Conservation (phyloP, 2,329 filamentous ascomycete genomes). For the Cladosporium oxysporum region DNA sequence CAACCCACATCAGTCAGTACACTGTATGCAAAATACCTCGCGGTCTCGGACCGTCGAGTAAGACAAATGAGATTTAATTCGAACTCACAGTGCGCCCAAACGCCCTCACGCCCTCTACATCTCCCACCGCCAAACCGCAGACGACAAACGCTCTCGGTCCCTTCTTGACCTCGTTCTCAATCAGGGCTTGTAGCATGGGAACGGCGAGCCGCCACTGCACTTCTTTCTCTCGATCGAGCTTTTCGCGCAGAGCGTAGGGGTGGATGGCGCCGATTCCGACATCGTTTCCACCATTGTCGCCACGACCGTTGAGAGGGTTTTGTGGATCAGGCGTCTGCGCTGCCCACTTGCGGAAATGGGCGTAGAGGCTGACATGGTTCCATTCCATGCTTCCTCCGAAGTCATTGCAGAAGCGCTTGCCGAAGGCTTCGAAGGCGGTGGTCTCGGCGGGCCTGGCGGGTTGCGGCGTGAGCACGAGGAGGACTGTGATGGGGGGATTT, state of each 20-base stretch:
- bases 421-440: background rate
- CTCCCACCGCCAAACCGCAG: background rate
- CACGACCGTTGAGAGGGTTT: background rate
- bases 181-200: background rate
- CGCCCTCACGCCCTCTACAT: background rate
- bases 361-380: constrained; percentile 5
- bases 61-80: too few species aligned
- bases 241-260: background rate
- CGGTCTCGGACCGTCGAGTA: too few species aligned
- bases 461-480: constrained; percentile 3
- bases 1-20: background rate
- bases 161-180: background rate
- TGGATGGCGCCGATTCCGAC: constrained; percentile 11
- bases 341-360: background rate
- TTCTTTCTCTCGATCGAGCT: background rate
- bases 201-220: constrained; percentile 3
- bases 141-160: constrained; percentile 3
- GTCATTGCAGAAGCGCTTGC: background rate
- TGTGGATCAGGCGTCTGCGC: background rate
- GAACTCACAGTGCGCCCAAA: constrained; percentile 3
- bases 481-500: background rate
- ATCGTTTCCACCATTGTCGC: background rate
- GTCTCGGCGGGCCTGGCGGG: background rate
- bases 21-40: background rate
- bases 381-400: background rate